A percentile compares a stretch with the other conserved stretches of the same genome.
Conservation (phyloP, 2,329 filamentous ascomycete species). For the Pseudogymnoascus verrucosus region DNA sequence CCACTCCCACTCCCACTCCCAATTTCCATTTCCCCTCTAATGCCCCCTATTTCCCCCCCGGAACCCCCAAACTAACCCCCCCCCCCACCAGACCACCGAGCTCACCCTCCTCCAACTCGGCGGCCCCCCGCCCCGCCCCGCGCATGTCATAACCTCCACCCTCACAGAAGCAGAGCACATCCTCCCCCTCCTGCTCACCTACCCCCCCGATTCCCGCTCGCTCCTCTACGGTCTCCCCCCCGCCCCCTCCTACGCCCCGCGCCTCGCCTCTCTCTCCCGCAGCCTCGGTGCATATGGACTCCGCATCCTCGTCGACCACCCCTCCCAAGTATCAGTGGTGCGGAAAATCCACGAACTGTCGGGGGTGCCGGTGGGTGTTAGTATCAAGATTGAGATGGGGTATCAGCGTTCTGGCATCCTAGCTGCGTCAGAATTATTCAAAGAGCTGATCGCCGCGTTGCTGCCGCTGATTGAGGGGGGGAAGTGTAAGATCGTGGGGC, state of each 20-base stretch:
- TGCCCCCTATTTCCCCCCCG: too few relatives aligned
- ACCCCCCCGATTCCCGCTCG: conserved; percentile 23
- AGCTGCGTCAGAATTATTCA: conserved; percentile 39
- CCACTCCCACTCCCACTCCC: neutral
- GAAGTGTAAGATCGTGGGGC: conserved; percentile 43
- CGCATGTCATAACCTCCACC: conserved; percentile 64
- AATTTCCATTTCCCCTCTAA: too few relatives aligned
- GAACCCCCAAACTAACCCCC: too few relatives aligned
- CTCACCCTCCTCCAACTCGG: conserved; percentile 65
- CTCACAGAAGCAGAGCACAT: conserved; percentile 65
- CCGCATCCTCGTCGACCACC: conserved; percentile 62
- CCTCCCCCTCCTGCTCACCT: conserved; percentile 50
- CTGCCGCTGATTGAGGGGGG: conserved; percentile 36
- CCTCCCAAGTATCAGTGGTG: conserved; percentile 48
- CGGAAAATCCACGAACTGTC: conserved; percentile 34
- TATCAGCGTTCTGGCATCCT: conserved; percentile 61
- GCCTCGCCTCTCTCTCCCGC: conserved; percentile 49
- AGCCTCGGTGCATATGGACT: conserved; percentile 49
- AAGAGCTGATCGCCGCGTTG: conserved; percentile 37
- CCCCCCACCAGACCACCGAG: conserved; percentile 54
- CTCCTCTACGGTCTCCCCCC: conserved; percentile 59
- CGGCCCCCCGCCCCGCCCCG: conserved; percentile 31
- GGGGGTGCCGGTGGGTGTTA: conserved; percentile 46
- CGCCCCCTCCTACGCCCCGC: conserved; percentile 49
- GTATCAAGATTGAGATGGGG: conserved; percentile 69